These are phyloP conservation scores for Termitomyces heimii DNA, from an alignment of 768 basidiomycete genomes.

Conservation along the genomic window DNA sequence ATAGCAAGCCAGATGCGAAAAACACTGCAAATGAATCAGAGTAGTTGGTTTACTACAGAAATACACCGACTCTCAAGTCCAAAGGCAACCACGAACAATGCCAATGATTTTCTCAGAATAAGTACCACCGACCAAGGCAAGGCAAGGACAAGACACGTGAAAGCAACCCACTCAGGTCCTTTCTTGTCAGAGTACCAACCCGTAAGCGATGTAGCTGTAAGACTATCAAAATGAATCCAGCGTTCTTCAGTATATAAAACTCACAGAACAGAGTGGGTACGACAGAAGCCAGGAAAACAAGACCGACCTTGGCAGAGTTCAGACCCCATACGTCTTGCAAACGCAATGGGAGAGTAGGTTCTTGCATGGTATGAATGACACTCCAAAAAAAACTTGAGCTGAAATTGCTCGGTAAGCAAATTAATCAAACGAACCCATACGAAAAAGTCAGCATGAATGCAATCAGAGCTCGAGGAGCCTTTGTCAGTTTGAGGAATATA, in stretches of 20 bases:
- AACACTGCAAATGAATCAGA: conserved; percentile 37
- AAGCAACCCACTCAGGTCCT: conserved; percentile 51
- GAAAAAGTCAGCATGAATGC: conserved; percentile 40
- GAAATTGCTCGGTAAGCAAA: background rate
- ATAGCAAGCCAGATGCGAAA: conserved; percentile 51
- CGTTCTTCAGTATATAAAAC: conserved; percentile 11
- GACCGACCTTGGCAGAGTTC: conserved; percentile 46
- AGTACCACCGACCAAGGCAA: conserved; percentile 63
- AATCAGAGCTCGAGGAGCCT: conserved; percentile 43
- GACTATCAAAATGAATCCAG: background rate
- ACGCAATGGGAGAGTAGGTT: conserved; percentile 54
- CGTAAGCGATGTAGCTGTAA: conserved; percentile 49
- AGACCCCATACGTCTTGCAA: conserved; percentile 44
- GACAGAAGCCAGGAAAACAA: conserved; percentile 62
- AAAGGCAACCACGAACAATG: conserved; percentile 42
- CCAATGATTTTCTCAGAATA: conserved; percentile 37
- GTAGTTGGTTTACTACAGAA: background rate
- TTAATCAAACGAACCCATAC: conserved; percentile 41
- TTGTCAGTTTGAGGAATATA: conserved; percentile 35
- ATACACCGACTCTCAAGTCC: conserved; percentile 47
- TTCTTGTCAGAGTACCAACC: conserved; percentile 52
- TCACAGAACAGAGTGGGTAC: conserved; percentile 61
- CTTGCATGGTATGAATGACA: conserved; percentile 41
- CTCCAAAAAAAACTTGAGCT: conserved; percentile 20
- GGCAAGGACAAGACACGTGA: conserved; percentile 40